Base-by-base conservation (phyloP, 768 basidiomycete species). In the Macrolepiota fuliginosa region DNA sequence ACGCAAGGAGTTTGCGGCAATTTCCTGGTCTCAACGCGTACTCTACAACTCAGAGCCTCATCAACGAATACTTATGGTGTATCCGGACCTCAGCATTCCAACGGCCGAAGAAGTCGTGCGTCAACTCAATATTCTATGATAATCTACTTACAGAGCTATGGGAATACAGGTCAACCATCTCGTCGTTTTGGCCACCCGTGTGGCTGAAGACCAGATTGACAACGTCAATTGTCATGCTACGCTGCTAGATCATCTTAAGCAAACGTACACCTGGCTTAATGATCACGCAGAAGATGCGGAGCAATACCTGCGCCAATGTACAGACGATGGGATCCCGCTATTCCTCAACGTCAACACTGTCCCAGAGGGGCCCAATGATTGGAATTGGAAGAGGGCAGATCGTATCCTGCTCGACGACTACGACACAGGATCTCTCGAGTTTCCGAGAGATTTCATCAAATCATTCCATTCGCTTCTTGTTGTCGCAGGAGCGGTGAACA, bases 271-370 rank as follows among this genome's bases (percentile, higher is more conserved):
- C 11, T 83, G 79, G 73, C 71, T 84, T 12, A 68, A 76, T 24
- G 66, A 72, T 4, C 70, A 70, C 19, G 61, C 63, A 3, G 64
- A 70, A 3, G 66, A 66, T 2, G 45, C 58, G 12, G 50, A 63
- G 11, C 35, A 52, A 11, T 63, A 75, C 3, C 54, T 70, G 19
- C 37, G 64, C 4, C 65, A 67, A 42, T 58, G 65, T 12, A 64
- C 68, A 39, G 51, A 68, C 13, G 64, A 71, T 24, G 62, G 59
- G 1, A 62, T 82, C 1, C 39, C 58, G 24, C 11, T 60, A 1
- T 83, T 83, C 69, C 73, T 84, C 58, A 84, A 84, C 51, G 76
- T 83, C 40, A 69, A 78, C 45, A 70, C 80, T 59, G 73, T 78
- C 0, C 15, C 40, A 1, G 45, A 37, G n/a, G 61, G 62, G 4